phyloP scores from a whole-genome alignment of 1,284 basidiomycete genomes.

The Sporisorium scitamineum region DNA sequence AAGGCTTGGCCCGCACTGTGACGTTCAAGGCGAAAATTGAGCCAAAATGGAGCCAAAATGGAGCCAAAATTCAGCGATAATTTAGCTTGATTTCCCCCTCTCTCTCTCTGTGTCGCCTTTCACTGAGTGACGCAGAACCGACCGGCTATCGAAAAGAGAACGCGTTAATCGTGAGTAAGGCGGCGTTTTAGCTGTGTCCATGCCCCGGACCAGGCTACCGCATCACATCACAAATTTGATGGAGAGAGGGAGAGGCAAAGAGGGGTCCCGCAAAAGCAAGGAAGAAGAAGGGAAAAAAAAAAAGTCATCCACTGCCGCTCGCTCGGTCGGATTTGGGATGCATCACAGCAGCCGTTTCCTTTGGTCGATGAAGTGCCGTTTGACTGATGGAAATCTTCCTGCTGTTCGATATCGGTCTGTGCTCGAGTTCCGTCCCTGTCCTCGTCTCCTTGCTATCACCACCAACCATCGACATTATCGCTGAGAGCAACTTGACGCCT shows the following conservation, averaged over 20 bases:
- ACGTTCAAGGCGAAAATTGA: not conserved
- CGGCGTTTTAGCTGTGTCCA: not conserved
- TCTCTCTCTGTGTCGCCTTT: not conserved
- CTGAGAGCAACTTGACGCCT: not conserved
- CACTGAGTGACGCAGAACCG: not conserved
- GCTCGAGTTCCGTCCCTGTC: not conserved
- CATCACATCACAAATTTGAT: no score
- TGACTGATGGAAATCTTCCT: not conserved
- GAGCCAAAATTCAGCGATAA: not conserved
- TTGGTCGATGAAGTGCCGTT: not conserved
- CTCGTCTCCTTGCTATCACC: conserved; percentile 3
- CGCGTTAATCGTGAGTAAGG: not conserved
- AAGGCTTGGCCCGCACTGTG: conserved; percentile 1
- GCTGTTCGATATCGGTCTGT: conserved; percentile 3
- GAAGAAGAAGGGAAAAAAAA: no score
- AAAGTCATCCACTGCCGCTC: no score
- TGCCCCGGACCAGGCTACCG: not conserved
- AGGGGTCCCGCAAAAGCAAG: conserved; percentile 4
- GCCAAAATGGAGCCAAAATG: no score
- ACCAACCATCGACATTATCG: not conserved
- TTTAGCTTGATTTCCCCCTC: conserved; percentile 3
- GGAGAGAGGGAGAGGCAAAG: not conserved
- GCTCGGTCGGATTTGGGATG: conserved; percentile 16
- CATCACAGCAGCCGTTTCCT: conserved; percentile 1
- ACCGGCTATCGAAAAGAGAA: conserved; percentile 8